Evolutionary conservation across 208 protist species (phyloP), one percentile per base, ranked within the genome.

Genomic region (Leishmania martiniquensis): DNA sequence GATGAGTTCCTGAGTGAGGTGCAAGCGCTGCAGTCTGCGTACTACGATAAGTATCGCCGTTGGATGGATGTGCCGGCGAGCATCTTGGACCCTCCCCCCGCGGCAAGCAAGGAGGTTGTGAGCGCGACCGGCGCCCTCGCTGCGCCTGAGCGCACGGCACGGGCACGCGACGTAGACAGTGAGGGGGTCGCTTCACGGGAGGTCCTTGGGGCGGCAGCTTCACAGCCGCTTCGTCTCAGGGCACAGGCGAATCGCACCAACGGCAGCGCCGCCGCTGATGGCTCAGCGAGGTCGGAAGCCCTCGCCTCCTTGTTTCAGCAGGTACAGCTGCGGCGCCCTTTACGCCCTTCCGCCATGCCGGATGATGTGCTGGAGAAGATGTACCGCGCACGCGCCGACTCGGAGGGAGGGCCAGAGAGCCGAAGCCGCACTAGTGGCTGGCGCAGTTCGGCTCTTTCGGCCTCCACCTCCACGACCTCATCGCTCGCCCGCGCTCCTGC

Each of bases 31-130:
- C 94, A 98, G 76, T 77, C 83, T 20, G 87, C 87, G 42, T 95
- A 95, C 82, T 98, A 87, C 79, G 82, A 80, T 7, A 68, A 91
- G 77, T 89, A 98, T 78, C 83, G 73, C 37, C 90, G 92, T 25
- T 98, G 94, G 93, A 87, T 96, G 22, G 94, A 98, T 12, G 92
- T 95, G 62, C 91, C 94, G 17, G 81, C 72, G 13, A 85, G 88
- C 45, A 44, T 89, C 22, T 80, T 95, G 17, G 88, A 93, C 29
- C 69, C 52, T 20, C 77, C 83, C 1, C 44, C 65, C 2, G 57
- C 59, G 51, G 25, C 34, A 52, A 74, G 13, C 2, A 45, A 55
- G 52, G 13, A 22, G 32, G 37, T 37, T n/a, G 66, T n/a, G 6
- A 44, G 44, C 70, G 20, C 34, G 17, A 63, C 73, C 25, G n/a